Base-by-base conservation (phyloP, 2,329 filamentous ascomycete genomes). In the Ceratocystis smalleyi region DNA sequence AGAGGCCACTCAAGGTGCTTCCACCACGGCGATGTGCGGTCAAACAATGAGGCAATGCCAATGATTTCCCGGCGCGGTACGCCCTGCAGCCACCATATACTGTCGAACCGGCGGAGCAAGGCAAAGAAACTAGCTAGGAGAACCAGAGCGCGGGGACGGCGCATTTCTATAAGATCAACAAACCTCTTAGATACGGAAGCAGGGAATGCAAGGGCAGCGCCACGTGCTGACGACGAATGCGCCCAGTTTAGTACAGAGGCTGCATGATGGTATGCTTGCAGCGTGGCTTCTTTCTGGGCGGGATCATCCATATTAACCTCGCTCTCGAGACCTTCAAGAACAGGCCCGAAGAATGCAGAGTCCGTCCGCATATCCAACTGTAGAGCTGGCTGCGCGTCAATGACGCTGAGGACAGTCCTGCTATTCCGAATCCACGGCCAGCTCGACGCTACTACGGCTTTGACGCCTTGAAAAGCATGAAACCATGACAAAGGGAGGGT, bases 81-180 rank as follows among this genome's bases (percentile, higher is more conserved):
- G 47, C 85, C 84, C 22, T 83, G 78, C 32, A 88, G 75, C 86
- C 86, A 89, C 86, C 86, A 89, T 17, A 84, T 75, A 17, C 77
- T 72, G 67, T 85, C 81, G 67, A 86, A 76, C 43, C 79, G 78
- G 70, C 84, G 84, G 59, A 88, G 75, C 45, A 86, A 74, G 32
- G 83, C 84, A 69, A 86, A 86, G 71, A 86, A 87, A 71, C 82
- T 84, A 5, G 83, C 84, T 1, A 87, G 77, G 43, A 86, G 83
- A 40, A 81, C 79, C 32, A 87, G 75, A 1, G 84, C 83, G 12
- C 84, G 81, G 1, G 84, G 84, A 12, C 81, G 78, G 65, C 81
- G 79, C 63, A 78, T 75, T 67, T 81, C 79, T 12, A 88, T 77
- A 35, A 83, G 77, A 64, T 83, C 83, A 68, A 83, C 79, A 70